Evolutionary conservation across 2,329 filamentous ascomycete genomes (phyloP).

Genomic region (Didymella exigua): DNA sequence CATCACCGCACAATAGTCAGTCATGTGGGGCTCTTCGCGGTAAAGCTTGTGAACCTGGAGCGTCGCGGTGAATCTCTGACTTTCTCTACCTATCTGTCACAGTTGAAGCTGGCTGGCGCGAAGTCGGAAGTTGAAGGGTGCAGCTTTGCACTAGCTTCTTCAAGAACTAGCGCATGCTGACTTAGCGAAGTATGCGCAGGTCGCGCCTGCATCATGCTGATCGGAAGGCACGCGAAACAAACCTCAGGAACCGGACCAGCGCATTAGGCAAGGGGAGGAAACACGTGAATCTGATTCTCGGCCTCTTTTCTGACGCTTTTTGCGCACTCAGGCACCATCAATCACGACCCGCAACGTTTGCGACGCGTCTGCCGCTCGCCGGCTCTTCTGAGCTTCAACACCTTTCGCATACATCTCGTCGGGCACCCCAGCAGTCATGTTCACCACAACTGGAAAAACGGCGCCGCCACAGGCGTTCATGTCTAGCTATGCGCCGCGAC

Average conservation of each 20-base stretch:
- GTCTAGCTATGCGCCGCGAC: slow-evolving; percentile 86
- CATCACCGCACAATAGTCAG: slow-evolving; percentile 1
- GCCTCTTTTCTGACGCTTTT: slow-evolving; percentile 1
- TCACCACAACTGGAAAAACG: slow-evolving; percentile 47
- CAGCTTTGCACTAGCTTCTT: neutral
- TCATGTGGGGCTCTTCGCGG: neutral
- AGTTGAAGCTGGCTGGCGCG: neutral
- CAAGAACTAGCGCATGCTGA: slow-evolving; percentile 7
- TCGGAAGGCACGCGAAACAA: slow-evolving; percentile 35
- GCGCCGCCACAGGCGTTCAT: slow-evolving; percentile 82
- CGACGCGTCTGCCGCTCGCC: slow-evolving; percentile 42
- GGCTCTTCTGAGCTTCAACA: slow-evolving; percentile 39
- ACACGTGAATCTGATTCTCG: slow-evolving; percentile 7
- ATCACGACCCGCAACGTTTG: slow-evolving; percentile 11
- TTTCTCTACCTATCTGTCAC: neutral
- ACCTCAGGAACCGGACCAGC: slow-evolving; percentile 20
- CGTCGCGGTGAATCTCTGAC: neutral
- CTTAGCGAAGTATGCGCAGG: slow-evolving; percentile 29
- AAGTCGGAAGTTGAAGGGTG: neutral
- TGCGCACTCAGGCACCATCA: slow-evolving; percentile 2
- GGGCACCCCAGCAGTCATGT: slow-evolving; percentile 44
- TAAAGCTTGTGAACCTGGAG: neutral
- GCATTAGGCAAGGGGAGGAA: slow-evolving; percentile 12
- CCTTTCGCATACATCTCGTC: slow-evolving; percentile 26
- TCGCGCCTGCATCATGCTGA: slow-evolving; percentile 29